Evolutionary conservation across 208 protist genomes (phyloP), one percentile per base, ranked within the genome.

Genomic region (Acanthamoeba lenticulata): DNA sequence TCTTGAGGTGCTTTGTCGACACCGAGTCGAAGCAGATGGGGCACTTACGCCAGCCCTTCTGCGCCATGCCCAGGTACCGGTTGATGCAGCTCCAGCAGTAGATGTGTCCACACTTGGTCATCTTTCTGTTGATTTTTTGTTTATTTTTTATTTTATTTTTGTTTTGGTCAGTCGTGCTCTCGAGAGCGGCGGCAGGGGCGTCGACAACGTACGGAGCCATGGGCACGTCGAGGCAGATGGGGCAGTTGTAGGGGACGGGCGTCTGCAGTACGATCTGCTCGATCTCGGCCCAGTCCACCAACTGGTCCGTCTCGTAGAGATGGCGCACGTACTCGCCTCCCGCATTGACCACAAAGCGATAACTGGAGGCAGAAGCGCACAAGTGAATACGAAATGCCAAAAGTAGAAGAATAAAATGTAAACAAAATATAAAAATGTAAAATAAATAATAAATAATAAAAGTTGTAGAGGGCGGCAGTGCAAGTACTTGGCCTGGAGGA

Each of bases 261-360:
- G 55, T 92, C 44, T 45, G 60, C 0, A 92, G 42, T 27, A 77
- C 47, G 27, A 92, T 92, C 44, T 92, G 86, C 62, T 92, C 86
- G n/a, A 92, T 92, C 6, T 92, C 86, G 29, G 69, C 86, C 86
- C 86, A 92, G n/a, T 92, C 86, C 15, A 92, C 86, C 38, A 92
- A 74, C 57, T 57, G 86, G 34, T 92, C 86, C 15, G 86, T 42
- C 24, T 92, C 86, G 38, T 67, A 92, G 86, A 92, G 86, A 47
- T 92, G 86, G 9, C 42, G 57, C 29, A 77, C 15, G 40, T 92
- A 92, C 24, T 65, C 42, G 40, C 60, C 60, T 2, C 29, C 27
- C 21, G 62, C 42, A 92, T 92, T 92, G 19, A 92, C 86, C 5
- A 92, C 86, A 36, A 92, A 92, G 27, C 86, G 62, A 47, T 92